Percentiles rank a stretch among this genome's conserved stretches.
Evolutionary conservation across 192 early-diverging fungal species (phyloP).

Genomic region (Hyaloraphidium curvatum): DNA sequence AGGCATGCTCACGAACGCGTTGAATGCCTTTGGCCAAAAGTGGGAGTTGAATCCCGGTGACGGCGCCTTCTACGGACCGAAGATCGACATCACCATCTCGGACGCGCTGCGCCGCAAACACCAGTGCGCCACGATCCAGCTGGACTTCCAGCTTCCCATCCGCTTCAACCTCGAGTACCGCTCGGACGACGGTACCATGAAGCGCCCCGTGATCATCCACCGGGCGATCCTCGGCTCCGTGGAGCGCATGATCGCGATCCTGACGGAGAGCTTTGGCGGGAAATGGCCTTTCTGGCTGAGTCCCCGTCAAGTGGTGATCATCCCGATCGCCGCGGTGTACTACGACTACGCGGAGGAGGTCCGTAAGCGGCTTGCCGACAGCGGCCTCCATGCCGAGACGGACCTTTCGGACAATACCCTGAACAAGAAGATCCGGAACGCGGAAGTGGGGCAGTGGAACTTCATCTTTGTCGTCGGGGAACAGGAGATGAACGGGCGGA

Average conservation of each 20-base stretch:
- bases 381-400: constrained; percentile 67
- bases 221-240: constrained; percentile 93
- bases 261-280: constrained; percentile 89
- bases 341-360: constrained; percentile 70
- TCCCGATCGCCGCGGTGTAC: constrained; percentile 65
- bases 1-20: constrained; percentile 48
- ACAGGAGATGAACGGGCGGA: constrained; percentile 49
- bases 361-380: constrained; percentile 37
- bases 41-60: constrained; percentile 90
- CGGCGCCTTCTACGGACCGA: constrained; percentile 99
- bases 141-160: constrained; percentile 94
- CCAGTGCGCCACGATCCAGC: constrained; percentile 78
- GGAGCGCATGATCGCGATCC: constrained; percentile 86
- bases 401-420: constrained; percentile 72
- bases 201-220: constrained; percentile 95
- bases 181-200: constrained; percentile 33
- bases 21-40: constrained; percentile 53
- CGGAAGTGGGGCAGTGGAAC: constrained; percentile 85
- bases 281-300: constrained; percentile 98
- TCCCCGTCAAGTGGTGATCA: constrained; percentile 76
- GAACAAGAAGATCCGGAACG: constrained; percentile 95
- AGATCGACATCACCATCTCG: constrained; percentile 91
- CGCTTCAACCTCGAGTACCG: constrained; percentile 86
- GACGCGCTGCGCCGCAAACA: constrained; percentile 79
- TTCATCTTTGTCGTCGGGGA: constrained; percentile 91